These are phyloP conservation scores for Aspergillus sp. DNA, from an alignment of 2,329 filamentous ascomycete species.

Conservation along the genomic window DNA sequence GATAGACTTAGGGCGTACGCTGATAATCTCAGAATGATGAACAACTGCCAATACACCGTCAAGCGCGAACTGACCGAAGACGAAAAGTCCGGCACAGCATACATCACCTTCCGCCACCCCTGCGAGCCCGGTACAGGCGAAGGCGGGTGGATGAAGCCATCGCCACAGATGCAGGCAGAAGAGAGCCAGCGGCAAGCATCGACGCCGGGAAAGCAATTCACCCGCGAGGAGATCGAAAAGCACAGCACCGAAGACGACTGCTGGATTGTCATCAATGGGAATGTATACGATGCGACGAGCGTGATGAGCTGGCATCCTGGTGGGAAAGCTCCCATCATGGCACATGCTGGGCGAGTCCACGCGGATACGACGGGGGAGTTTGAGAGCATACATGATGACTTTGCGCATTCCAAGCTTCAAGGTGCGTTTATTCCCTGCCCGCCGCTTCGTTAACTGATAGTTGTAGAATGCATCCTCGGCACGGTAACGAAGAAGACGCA, in stretches of 20 bases:
- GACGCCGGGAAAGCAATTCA: slow-evolving; percentile 57
- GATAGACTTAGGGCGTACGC: not conserved
- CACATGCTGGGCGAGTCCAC: slow-evolving; percentile 56
- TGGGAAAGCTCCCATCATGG: slow-evolving; percentile 53
- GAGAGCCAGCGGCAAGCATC: slow-evolving; percentile 50
- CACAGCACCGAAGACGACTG: slow-evolving; percentile 55
- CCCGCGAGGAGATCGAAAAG: slow-evolving; percentile 58
- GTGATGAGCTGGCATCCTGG: slow-evolving; percentile 57
- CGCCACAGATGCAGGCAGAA: slow-evolving; percentile 51
- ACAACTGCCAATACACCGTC: slow-evolving; percentile 57
- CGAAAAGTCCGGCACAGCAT: slow-evolving; percentile 37
- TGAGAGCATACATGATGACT: slow-evolving; percentile 56
- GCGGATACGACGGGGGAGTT: slow-evolving; percentile 56
- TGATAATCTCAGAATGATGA: slow-evolving; percentile 53
- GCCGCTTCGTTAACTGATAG: not conserved
- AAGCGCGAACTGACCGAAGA: slow-evolving; percentile 41
- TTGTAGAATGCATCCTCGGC: slow-evolving; percentile 56
- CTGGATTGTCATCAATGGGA: slow-evolving; percentile 59
- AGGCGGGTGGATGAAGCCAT: slow-evolving; percentile 58
- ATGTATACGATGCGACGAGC: slow-evolving; percentile 56
- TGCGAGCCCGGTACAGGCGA: slow-evolving; percentile 49
- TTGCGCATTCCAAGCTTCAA: slow-evolving; percentile 55
- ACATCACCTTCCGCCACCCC: slow-evolving; percentile 53
- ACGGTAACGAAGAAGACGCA: slow-evolving; percentile 55
- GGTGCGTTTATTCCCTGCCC: slow-evolving; percentile 33